These are phyloP conservation scores for Ascochyta koolunga DNA, from an alignment of 2,329 filamentous ascomycete genomes.

Conservation along the genomic window DNA sequence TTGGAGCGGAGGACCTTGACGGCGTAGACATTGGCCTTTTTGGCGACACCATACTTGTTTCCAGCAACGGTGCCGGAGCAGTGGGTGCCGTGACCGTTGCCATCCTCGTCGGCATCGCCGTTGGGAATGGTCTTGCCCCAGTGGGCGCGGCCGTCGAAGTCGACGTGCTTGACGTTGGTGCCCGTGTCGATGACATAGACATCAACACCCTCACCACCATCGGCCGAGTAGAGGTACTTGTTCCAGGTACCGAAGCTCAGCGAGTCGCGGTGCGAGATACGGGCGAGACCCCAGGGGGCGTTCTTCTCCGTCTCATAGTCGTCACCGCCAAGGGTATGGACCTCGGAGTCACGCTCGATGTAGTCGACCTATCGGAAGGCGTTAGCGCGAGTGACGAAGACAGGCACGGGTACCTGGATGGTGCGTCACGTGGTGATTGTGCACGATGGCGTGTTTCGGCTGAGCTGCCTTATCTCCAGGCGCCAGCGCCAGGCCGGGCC, in stretches of 20 bases:
- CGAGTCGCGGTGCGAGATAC: constrained; percentile 91
- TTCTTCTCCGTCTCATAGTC: constrained; percentile 76
- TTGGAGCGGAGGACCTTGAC: constrained; percentile 99
- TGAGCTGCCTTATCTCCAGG: constrained; percentile 32
- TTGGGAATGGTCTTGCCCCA: constrained; percentile 97
- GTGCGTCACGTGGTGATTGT: constrained; percentile 31
- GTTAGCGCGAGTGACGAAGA: constrained; percentile 30
- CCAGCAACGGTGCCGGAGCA: constrained; percentile 98
- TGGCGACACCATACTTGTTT: constrained; percentile 99
- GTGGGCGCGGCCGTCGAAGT: constrained; percentile 92
- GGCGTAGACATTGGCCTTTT: constrained; percentile 95
- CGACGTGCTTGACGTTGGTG: constrained; percentile 90
- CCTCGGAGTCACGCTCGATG: constrained; percentile 92
- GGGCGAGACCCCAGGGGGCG: constrained; percentile 97
- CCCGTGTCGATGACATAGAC: constrained; percentile 99
- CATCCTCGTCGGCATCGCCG: constrained; percentile 85
- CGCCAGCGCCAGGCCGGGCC: constrained; percentile 8
- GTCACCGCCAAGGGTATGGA: constrained; percentile 72
- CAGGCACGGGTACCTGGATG: constrained; percentile 25
- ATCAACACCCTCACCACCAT: constrained; percentile 96
- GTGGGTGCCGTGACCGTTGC: constrained; percentile 98
- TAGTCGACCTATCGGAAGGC: constrained; percentile 76
- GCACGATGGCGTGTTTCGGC: constrained; percentile 37
- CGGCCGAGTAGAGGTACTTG: constrained; percentile 92
- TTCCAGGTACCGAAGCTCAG: constrained; percentile 93